These are phyloP conservation scores for Entamoeba dispar DNA, from an alignment of 208 protist species.

Conservation along the genomic window DNA sequence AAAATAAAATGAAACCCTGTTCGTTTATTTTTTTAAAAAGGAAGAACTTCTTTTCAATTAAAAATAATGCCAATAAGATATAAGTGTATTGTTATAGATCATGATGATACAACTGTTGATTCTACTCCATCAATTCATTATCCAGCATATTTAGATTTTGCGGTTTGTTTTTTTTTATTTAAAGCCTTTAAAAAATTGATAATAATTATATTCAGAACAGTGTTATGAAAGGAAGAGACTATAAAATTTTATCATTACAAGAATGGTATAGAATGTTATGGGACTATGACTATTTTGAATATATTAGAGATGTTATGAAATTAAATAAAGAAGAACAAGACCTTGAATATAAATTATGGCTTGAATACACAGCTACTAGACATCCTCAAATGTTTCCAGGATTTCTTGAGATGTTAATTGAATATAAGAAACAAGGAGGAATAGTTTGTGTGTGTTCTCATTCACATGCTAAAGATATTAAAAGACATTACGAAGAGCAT, in stretches of 20 bases:
- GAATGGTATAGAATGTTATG: not conserved
- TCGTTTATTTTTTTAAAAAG: not conserved
- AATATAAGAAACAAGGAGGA: not conserved
- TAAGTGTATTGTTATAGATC: not conserved
- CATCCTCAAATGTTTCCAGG: not conserved
- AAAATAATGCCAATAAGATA: not conserved
- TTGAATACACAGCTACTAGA: not conserved
- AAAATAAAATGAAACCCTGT: not conserved
- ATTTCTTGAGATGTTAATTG: not conserved
- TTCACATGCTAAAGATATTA: not conserved
- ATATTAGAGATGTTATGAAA: not conserved
- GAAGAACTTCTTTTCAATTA: not conserved
- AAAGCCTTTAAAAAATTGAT: too few species aligned
- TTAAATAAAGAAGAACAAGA: not conserved
- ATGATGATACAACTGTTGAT: not conserved
- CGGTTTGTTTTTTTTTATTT: too few species aligned
- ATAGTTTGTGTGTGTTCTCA: not conserved
- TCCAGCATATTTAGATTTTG: not conserved
- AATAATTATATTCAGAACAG: too few species aligned
- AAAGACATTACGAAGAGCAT: not conserved
- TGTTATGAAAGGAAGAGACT: not conserved
- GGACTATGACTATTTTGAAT: not conserved
- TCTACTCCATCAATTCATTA: not conserved
- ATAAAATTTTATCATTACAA: not conserved
- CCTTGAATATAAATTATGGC: not conserved